Evolutionary conservation across 352 stramenopile genomes (phyloP).

Genomic region (Phytophthora cryptogea): DNA sequence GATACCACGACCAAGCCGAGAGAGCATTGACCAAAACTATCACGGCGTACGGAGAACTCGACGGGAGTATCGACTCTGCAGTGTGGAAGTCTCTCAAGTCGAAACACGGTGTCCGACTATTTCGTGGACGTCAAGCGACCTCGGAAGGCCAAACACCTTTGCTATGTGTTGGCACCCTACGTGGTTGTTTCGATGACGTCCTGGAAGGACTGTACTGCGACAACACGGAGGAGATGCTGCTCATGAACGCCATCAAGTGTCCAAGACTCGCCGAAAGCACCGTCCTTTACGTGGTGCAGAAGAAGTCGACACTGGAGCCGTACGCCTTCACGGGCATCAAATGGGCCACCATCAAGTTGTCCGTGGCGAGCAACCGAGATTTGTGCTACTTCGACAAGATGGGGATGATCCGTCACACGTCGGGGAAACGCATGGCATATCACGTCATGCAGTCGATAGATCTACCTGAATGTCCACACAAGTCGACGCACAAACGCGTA

Average conservation of each 20-base stretch:
- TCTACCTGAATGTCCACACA: slow-evolving; percentile 34
- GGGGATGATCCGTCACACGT: slow-evolving; percentile 37
- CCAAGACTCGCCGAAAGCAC: slow-evolving; percentile 37
- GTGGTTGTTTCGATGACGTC: slow-evolving; percentile 49
- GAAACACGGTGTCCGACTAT: slow-evolving; percentile 40
- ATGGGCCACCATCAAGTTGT: slow-evolving; percentile 38
- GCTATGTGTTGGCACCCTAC: slow-evolving; percentile 37
- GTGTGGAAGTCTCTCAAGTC: too few species aligned
- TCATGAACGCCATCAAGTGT: slow-evolving; percentile 45
- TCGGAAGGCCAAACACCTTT: slow-evolving; percentile 18
- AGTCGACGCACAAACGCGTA: slow-evolving; percentile 35
- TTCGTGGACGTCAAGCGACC: slow-evolving; percentile 29
- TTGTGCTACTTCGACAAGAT: slow-evolving; percentile 58
- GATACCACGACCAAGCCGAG: slow-evolving; percentile 42
- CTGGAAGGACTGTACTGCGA: slow-evolving; percentile 48
- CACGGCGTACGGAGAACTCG: slow-evolving; percentile 26
- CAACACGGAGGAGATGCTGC: slow-evolving; percentile 47
- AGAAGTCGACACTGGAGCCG: slow-evolving; percentile 28
- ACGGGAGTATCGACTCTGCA: too few species aligned
- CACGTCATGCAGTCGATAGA: slow-evolving; percentile 52
- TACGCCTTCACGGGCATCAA: slow-evolving; percentile 54
- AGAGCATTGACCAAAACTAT: slow-evolving; percentile 41
- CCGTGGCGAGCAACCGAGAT: slow-evolving; percentile 45
- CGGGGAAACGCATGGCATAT: slow-evolving; percentile 44
- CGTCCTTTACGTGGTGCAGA: slow-evolving; percentile 41